Base-by-base conservation (phyloP, 2,329 filamentous ascomycete genomes). In the Sarocladium oryzae region DNA sequence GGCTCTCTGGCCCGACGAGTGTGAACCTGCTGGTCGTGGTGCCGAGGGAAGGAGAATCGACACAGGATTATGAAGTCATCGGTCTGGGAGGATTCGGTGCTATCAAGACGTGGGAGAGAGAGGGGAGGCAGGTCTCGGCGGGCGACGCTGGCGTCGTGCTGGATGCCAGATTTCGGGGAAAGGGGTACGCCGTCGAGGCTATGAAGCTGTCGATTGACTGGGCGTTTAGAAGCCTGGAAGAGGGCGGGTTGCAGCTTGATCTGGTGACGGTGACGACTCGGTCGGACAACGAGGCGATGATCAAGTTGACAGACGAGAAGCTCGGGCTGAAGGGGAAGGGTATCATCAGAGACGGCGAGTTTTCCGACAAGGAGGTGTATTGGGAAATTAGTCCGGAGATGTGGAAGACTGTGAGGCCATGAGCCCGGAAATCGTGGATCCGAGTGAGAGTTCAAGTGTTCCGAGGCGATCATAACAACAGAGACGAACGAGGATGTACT, bases 71-170 rank as follows among this genome's bases (percentile, higher is more conserved):
- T 33, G 43, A 49, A 21, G 20, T 61, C 6, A 56, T 64, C 46
- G 62, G 62, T 2, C 53, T 65, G n/a, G 60, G 59, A 15, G 63
- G 62, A 20, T 65, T 56, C 45, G 63, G 63, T 11, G 55, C 56
- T 20, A 63, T 65, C 52, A 58, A 65, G 45, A 54, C 58, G 46
- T 54, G 48, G 51, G 51, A 55, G 32, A 54, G 56, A 16, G 55
- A 52, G 7, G 60, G 54, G 7, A 16, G 8, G 3, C 48, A 50
- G 33, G 15, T 61, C 15, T 53, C 60, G 9, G 57, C 58, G 2
- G 63, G 61, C 4, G 61, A 64, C 24, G 61, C 57, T 4, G 62
- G 61, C 48, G 61, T 56, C 40, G 55, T 65, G 52, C 13, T 65
- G n/a, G 60, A 57, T 38, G 45, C 56, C 13, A 54, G 40, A 46